Conservation (phyloP, 1,139 yeast genomes). For the Debaryomyces sp. region DNA sequence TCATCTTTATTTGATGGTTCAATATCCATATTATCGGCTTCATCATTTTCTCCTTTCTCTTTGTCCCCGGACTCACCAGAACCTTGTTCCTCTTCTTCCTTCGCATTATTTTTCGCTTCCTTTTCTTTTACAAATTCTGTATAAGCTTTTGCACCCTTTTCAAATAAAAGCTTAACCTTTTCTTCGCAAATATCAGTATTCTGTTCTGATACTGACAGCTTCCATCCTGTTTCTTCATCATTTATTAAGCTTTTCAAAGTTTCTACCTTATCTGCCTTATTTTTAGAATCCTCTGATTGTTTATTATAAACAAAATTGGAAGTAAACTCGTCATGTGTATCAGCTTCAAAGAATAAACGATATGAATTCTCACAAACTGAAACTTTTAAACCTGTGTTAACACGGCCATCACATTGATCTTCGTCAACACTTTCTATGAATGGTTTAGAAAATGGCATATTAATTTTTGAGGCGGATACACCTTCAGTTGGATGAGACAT, state of each 20-base stretch:
- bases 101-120: conserved; percentile 12
- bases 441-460: conserved; percentile 71
- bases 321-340: conserved; percentile 81
- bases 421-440: conserved; percentile 60
- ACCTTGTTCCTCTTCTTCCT: conserved; percentile 13
- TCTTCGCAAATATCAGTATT: conserved; percentile 24
- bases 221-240: conserved; percentile 45
- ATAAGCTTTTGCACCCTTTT: conserved; percentile 37
- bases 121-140: conserved; percentile 18
- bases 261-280: conserved; percentile 30
- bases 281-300: conserved; percentile 27
- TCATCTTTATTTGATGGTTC: neutral
- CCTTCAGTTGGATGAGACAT: conserved; percentile 99
- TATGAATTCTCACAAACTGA: conserved; percentile 81
- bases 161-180: conserved; percentile 29
- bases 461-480: conserved; percentile 76
- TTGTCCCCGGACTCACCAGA: conserved; percentile 8
- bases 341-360: conserved; percentile 77
- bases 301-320: conserved; percentile 51
- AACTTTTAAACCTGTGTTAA: conserved; percentile 75
- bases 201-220: conserved; percentile 30
- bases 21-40: conserved; percentile 8
- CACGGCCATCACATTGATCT: conserved; percentile 65
- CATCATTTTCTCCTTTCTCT: neutral
- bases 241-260: conserved; percentile 30